Percentiles rank a stretch among this genome's conserved stretches.
phyloP scores from a whole-genome alignment of 2,329 filamentous ascomycete genomes.

The Arthrobotrys entomopaga region DNA sequence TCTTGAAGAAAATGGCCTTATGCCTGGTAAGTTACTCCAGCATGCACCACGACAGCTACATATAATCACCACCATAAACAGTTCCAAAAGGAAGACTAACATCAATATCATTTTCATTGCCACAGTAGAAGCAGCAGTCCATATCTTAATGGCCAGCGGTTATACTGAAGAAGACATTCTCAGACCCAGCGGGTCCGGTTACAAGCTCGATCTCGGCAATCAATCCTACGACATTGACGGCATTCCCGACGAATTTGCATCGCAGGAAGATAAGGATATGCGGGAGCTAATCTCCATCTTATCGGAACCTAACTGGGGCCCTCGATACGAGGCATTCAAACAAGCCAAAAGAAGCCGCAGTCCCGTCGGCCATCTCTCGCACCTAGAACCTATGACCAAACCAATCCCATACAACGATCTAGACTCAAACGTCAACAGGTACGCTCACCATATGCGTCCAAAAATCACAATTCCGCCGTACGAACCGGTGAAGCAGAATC shows the following conservation, averaged over 20 bases:
- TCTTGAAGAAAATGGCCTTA: constrained; percentile 14
- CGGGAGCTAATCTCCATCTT: constrained; percentile 10
- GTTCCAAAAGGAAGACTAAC: too few species aligned
- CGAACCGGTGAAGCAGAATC: constrained; percentile 1
- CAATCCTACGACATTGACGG: constrained; percentile 5
- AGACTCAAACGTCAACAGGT: constrained; percentile 28
- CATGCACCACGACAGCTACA: neutral
- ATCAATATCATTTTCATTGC: neutral
- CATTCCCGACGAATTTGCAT: constrained; percentile 2
- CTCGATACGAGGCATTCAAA: constrained; percentile 7
- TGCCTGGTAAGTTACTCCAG: constrained; percentile 21
- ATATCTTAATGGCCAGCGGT: constrained; percentile 5
- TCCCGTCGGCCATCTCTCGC: constrained; percentile 5
- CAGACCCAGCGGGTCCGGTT: neutral
- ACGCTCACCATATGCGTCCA: constrained; percentile 25
- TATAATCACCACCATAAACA: neutral
- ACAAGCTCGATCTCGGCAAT: neutral
- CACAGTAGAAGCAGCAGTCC: constrained; percentile 25
- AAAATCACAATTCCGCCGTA: constrained; percentile 26
- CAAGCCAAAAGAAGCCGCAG: neutral
- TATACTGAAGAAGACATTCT: constrained; percentile 15
- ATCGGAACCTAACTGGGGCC: neutral
- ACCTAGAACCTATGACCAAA: constrained; percentile 11
- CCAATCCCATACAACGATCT: constrained; percentile 33
- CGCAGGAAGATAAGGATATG: constrained; percentile 19